Evolutionary conservation across 257 asterid genomes (phyloP), one percentile per base, ranked within the genome.

Genomic region (Fraxinus pennsylvanica): DNA sequence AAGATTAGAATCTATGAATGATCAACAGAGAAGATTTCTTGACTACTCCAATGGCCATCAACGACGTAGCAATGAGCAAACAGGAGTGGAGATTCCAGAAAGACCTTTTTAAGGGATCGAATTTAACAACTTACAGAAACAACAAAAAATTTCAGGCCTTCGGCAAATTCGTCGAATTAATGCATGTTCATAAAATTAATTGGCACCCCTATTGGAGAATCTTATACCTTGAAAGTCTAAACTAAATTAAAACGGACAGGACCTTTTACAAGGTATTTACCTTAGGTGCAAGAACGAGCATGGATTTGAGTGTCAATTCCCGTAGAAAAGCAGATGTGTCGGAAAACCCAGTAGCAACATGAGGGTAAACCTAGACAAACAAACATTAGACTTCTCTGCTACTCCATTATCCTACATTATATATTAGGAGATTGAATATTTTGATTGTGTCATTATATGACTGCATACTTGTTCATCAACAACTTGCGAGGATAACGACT

Each of bases 251-350:
- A 47, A 74, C 38, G 38, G 75, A 61, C 45, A n/a, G 52, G 77
- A 77, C 76, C 5, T 73, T 73, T 65, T 45, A 57, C 72, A 69
- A 72, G 75, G 82, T 59, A 71, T 54, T 35, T 78, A 93, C 99
- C 97, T 96, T 96, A 68, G 99, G 99, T 79, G 98, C 99, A 85
- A 96, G 89, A 81, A 93, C 90, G 78, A 96, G 97, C 98, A 96
- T 96, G 74, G 97, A 93, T 85, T 93, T 96, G 74, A 96, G 95
- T 0, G 99, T 96, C 88, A 92, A 83, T 80, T 96, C 99, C 90
- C 98, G 89, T 29, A 96, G 88, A 81, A 90, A 93, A 75, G 99
- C 97, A 81, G 99, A 93, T 67, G 99, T 91, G 81, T 96, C 99
- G 3, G 97, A 90, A 78, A 96, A 96, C 69, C 99, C 99, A 75